phyloP scores from a whole-genome alignment of 306 rosid genomes.

The Rosa lucieae region DNA sequence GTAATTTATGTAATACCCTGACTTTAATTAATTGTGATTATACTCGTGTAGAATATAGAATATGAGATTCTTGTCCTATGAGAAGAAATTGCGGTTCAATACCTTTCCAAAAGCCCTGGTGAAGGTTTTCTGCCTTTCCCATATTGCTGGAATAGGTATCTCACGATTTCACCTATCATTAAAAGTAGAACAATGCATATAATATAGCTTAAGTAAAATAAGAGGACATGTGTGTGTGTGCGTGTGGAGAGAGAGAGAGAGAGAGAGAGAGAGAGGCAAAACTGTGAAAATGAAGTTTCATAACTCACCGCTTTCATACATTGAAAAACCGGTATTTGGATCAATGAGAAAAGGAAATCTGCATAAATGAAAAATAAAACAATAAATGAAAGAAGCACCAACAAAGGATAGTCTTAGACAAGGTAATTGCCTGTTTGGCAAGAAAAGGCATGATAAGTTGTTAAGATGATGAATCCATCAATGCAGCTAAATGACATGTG shows the following conservation, averaged over 20 bases:
- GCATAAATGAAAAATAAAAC: slow-evolving; percentile 30
- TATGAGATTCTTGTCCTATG: neutral
- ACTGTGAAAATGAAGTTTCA: slow-evolving; percentile 3
- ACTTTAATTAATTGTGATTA: neutral
- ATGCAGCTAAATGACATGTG: neutral
- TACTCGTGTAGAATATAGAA: neutral
- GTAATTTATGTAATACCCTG: neutral
- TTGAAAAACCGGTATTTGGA: slow-evolving; percentile 55
- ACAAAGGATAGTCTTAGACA: neutral
- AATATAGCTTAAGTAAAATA: neutral
- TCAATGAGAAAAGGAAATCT: slow-evolving; percentile 94
- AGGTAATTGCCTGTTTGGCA: neutral
- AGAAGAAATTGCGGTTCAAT: slow-evolving; percentile 22
- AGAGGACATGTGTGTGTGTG: no score
- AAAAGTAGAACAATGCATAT: slow-evolving; percentile 27
- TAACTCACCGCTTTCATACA: slow-evolving; percentile 86
- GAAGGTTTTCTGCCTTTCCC: slow-evolving; percentile 78
- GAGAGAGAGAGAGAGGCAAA: neutral
- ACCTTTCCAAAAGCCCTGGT: slow-evolving; percentile 79
- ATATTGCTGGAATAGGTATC: slow-evolving; percentile 71
- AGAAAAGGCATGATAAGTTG: neutral
- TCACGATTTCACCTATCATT: slow-evolving; percentile 77
- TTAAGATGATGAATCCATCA: neutral
- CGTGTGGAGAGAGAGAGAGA: neutral
- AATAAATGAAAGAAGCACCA: slow-evolving; percentile 7